These are phyloP conservation scores for Peronospora belbahrii DNA, from an alignment of 352 stramenopile species.

Conservation along the genomic window DNA sequence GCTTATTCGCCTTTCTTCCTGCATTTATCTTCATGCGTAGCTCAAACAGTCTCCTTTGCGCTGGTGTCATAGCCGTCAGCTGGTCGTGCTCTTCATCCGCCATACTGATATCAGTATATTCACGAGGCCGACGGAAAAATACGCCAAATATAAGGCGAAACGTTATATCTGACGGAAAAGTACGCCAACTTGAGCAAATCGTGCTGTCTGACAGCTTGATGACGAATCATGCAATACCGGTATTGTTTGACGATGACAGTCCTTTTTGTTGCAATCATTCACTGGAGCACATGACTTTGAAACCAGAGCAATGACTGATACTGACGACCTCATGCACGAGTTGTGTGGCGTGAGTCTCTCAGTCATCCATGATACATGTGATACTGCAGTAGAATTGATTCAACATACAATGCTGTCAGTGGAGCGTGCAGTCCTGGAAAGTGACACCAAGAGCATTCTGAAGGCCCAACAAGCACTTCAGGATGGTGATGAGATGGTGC, in stretches of 20 bases:
- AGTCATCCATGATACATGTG: slow-evolving; percentile 27
- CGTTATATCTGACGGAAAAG: not conserved
- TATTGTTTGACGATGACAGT: not conserved
- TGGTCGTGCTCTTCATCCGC: slow-evolving; percentile 34
- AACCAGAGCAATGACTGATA: slow-evolving; percentile 35
- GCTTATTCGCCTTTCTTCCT: slow-evolving; percentile 70
- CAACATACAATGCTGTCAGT: slow-evolving; percentile 30
- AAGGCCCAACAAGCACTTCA: slow-evolving; percentile 11
- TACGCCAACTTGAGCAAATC: no score
- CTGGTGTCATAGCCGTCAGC: slow-evolving; percentile 57
- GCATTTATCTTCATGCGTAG: slow-evolving; percentile 83
- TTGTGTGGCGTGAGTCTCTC: slow-evolving; percentile 46
- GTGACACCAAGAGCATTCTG: slow-evolving; percentile 23
- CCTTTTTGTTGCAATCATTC: not conserved
- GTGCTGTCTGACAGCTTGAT: no score
- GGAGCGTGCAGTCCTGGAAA: slow-evolving; percentile 58
- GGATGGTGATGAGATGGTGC: slow-evolving; percentile 6
- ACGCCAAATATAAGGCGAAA: no score
- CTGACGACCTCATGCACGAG: slow-evolving; percentile 56
- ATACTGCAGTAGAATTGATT: slow-evolving; percentile 33
- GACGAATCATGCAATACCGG: not conserved
- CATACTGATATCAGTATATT: slow-evolving; percentile 4
- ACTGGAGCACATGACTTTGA: slow-evolving; percentile 7
- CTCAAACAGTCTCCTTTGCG: slow-evolving; percentile 78
- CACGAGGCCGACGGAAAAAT: not conserved